Evolutionary conservation across 2,329 filamentous ascomycete genomes (phyloP).

Genomic region (Trichoderma afroharzianum): DNA sequence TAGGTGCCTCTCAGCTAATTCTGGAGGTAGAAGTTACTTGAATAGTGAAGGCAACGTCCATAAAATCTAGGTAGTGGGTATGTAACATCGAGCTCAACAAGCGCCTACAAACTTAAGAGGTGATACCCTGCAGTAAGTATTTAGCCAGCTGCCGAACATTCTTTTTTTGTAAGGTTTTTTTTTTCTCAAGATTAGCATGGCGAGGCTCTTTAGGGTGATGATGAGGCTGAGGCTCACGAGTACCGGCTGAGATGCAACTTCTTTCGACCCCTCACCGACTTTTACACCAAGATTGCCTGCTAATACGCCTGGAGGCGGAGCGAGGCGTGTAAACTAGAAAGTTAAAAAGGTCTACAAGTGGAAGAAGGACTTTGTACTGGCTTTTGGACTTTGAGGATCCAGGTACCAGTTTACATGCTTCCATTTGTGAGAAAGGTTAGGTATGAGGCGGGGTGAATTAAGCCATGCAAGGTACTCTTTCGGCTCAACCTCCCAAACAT

Average conservation of each 20-base stretch:
- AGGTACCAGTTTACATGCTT: neutral
- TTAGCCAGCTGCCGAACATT: neutral
- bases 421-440: neutral
- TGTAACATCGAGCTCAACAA: neutral
- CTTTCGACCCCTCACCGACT: neutral
- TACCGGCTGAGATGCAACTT: neutral
- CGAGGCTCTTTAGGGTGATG: neutral
- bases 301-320: neutral
- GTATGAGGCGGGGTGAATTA: neutral
- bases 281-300: neutral
- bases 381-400: neutral
- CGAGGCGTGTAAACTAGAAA: neutral
- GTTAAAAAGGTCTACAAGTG: neutral
- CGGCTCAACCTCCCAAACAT: neutral
- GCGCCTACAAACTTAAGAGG: neutral
- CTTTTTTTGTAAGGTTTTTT: too few species aligned
- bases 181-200: neutral
- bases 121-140: neutral
- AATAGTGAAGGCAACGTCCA: neutral
- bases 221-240: neutral
- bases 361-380: neutral
- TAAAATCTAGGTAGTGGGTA: neutral
- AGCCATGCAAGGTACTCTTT: neutral
- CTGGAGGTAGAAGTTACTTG: neutral
- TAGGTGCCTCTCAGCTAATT: neutral